Conservation (phyloP, 371 early-diverging fungal genomes). For the Apophysomyces variabilis region DNA sequence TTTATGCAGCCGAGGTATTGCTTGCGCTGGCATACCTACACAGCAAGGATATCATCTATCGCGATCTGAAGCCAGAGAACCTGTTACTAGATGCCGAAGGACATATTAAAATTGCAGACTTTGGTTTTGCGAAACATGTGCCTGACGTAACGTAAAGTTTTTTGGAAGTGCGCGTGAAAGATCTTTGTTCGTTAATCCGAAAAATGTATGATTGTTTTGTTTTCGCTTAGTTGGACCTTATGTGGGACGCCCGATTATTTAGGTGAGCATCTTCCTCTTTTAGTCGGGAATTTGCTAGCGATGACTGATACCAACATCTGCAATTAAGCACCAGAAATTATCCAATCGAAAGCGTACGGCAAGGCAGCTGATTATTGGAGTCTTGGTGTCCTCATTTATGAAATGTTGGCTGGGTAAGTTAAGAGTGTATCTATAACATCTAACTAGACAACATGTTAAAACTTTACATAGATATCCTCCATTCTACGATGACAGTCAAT, state of each 20-base stretch:
- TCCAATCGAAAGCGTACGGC: constrained; percentile 94
- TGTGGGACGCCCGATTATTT: constrained; percentile 99
- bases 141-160: constrained; percentile 37
- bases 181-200: too few relatives aligned
- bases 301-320: constrained; percentile 30
- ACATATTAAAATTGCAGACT: constrained; percentile 97
- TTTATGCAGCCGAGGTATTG: constrained; percentile 79
- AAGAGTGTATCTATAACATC: too few relatives aligned
- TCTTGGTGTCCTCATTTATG: constrained; percentile 94
- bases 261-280: constrained; percentile 64
- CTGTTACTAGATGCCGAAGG: constrained; percentile 88
- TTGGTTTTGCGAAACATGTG: constrained; percentile 97
- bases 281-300: constrained; percentile 45
- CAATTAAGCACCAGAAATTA: constrained; percentile 97
- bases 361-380: constrained; percentile 98
- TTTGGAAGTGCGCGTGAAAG: too few relatives aligned
- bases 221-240: constrained; percentile 74
- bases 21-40: constrained; percentile 91
- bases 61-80: constrained; percentile 96
- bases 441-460: not conserved
- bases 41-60: constrained; percentile 84
- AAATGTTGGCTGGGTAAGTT: constrained; percentile 84
- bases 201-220: not conserved
- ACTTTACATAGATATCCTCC: constrained; percentile 59
- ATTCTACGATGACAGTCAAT: constrained; percentile 91